phyloP scores from a whole-genome alignment of 306 rosid species.

The Lagenaria siceraria region DNA sequence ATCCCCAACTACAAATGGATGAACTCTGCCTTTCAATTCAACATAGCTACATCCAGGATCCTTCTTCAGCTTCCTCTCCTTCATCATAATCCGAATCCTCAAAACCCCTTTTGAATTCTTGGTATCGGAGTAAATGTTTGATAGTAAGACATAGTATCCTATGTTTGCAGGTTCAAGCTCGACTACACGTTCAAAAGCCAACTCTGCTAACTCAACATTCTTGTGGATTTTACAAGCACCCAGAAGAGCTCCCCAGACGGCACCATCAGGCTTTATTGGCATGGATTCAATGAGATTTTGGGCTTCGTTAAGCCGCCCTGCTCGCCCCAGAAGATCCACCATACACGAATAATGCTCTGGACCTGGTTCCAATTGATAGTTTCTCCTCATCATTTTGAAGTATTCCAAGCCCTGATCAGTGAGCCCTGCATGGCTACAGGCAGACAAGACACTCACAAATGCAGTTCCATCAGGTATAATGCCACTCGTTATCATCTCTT shows the following conservation, averaged over 20 bases:
- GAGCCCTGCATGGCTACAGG: conserved; percentile 81
- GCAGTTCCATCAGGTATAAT: conserved; percentile 61
- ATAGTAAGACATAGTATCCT: conserved; percentile 74
- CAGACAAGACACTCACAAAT: conserved; percentile 65
- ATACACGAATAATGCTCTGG: conserved; percentile 69
- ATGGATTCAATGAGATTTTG: conserved; percentile 40
- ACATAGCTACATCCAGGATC: conserved; percentile 78
- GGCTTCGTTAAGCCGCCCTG: conserved; percentile 68
- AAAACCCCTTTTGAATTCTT: conserved; percentile 46
- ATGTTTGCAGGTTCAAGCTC: conserved; percentile 63
- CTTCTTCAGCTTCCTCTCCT: conserved; percentile 51
- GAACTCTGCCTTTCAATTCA: conserved; percentile 52
- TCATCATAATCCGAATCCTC: conserved; percentile 67
- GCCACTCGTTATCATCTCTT: conserved; percentile 48
- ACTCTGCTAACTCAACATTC: conserved; percentile 56
- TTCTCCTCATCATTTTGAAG: conserved; percentile 45
- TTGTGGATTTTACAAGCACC: conserved; percentile 85
- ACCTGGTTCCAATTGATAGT: conserved; percentile 47
- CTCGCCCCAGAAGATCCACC: conserved; percentile 89
- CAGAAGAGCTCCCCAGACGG: conserved; percentile 86
- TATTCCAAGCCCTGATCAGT: conserved; percentile 55
- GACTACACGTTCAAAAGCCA: conserved; percentile 48
- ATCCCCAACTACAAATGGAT: conserved; percentile 67
- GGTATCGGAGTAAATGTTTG: conserved; percentile 58
- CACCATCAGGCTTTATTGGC: conserved; percentile 69